Evolutionary conservation across 2,329 filamentous ascomycete genomes (phyloP).

Genomic region (Trichophyton rubrum): DNA sequence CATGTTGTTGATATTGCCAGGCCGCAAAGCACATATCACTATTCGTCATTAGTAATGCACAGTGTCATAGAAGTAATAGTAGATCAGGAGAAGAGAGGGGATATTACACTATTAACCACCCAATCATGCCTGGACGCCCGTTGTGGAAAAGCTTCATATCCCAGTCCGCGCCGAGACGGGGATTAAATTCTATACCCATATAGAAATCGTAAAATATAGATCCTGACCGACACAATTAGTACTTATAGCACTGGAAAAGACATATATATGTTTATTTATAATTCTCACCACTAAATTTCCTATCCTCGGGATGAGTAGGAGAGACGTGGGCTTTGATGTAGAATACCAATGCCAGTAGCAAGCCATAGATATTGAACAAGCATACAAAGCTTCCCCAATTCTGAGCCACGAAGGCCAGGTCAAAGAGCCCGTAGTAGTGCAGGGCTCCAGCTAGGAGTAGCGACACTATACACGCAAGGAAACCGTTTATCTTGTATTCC

Average conservation of each 20-base stretch:
- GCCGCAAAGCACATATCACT: slow-evolving; percentile 30
- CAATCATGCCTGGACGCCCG: slow-evolving; percentile 37
- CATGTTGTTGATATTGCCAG: slow-evolving; percentile 33
- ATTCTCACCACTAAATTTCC: slow-evolving; percentile 29
- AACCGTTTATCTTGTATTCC: slow-evolving; percentile 34
- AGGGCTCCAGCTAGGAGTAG: slow-evolving; percentile 22
- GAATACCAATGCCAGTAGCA: slow-evolving; percentile 22
- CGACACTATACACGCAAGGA: slow-evolving; percentile 31
- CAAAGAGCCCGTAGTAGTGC: slow-evolving; percentile 21
- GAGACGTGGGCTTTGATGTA: slow-evolving; percentile 30
- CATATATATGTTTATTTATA: not conserved
- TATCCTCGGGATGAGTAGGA: slow-evolving; percentile 31
- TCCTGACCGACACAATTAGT: slow-evolving; percentile 10
- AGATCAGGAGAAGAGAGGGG: slow-evolving; percentile 8
- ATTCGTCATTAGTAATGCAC: not conserved
- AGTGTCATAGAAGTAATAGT: not conserved
- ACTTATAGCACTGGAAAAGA: not conserved
- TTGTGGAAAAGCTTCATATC: slow-evolving; percentile 40
- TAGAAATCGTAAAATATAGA: slow-evolving; percentile 34
- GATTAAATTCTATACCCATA: slow-evolving; percentile 38
- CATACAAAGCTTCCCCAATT: slow-evolving; percentile 33
- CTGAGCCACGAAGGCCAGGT: slow-evolving; percentile 31
- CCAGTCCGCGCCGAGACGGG: slow-evolving; percentile 31
- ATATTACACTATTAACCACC: slow-evolving; percentile 36
- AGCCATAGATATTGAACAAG: slow-evolving; percentile 29